Base-by-base conservation (phyloP, 2,329 filamentous ascomycete genomes). In the Trichoderma arundinaceum region DNA sequence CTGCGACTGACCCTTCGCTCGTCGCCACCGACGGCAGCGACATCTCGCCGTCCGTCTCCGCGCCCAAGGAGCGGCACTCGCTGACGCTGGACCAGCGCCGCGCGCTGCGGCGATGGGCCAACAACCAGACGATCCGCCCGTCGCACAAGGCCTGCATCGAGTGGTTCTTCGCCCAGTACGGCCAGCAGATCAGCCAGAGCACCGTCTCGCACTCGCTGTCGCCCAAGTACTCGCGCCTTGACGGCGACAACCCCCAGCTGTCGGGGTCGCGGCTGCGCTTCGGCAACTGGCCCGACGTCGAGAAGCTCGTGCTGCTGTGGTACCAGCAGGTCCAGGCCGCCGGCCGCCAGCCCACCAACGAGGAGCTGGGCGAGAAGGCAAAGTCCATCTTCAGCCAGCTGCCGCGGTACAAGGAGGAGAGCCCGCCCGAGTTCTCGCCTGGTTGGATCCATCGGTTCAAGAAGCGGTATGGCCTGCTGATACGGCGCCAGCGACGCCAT, bases 391-490 rank as follows among this genome's bases (percentile, higher is more conserved):
- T 88, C 73, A 77, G 77, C 49, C 82, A 85, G 70, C 77, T 88
- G 33, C 85, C 85, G 15, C 83, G 85, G 17, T 88, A 88, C 74
- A 86, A 85, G 72, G 85, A 85, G 69, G 84, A 88, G 73, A 75
- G 76, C n/a, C 78, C 85, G 1, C 86, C 86, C 53, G 86, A 88
- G 74, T 88, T 88, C 73, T 87, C 85, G 0, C 86, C 86, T 0
- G 86, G 86, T 46, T 88, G 86, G 86, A 88, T 88, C 66, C 86
- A 88, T 70, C 81, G 86, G 41, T 88, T 88, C 77, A 88, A 88
- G 76, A 88, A 87, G 73, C 81, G 86, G 10, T 88, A 88, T 66
- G 85, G 85, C 0, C 78, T 88, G 15, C 77, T 88, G 17, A 82
- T 87, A 53, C 75, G 85, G 41, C 83, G 85, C 59, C 84, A 87